A percentile compares a stretch with the other conserved stretches of the same genome.
phyloP scores from a whole-genome alignment of 2,329 filamentous ascomycete species.

The Claviceps citrina region DNA sequence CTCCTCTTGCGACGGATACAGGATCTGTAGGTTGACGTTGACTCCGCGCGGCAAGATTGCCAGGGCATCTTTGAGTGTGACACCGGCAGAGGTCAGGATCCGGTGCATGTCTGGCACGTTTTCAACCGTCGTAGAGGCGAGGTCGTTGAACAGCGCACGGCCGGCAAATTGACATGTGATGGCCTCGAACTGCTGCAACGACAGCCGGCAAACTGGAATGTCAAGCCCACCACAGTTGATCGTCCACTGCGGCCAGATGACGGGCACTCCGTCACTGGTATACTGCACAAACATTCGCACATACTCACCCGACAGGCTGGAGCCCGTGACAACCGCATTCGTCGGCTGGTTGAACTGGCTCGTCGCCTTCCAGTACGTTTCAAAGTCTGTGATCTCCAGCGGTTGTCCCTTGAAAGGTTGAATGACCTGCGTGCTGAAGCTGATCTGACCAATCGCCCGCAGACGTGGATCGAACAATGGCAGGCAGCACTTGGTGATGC shows the following conservation, averaged over 20 bases:
- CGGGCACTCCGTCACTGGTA: constrained; percentile 72
- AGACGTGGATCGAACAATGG: constrained; percentile 87
- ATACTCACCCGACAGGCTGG: constrained; percentile 90
- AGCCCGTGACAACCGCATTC: constrained; percentile 81
- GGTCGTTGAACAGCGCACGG: constrained; percentile 26
- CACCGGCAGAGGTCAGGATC: constrained; percentile 57
- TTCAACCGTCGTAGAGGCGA: constrained; percentile 32
- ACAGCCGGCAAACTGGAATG: constrained; percentile 67
- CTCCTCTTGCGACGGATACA: constrained; percentile 67
- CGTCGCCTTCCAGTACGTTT: constrained; percentile 98
- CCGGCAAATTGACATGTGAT: constrained; percentile 30
- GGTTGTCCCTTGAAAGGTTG: constrained; percentile 88
- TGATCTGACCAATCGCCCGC: constrained; percentile 82
- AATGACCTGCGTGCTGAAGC: constrained; percentile 89
- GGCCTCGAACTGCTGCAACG: constrained; percentile 52
- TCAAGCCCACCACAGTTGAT: constrained; percentile 62
- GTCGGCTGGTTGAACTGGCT: constrained; percentile 72
- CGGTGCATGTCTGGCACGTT: constrained; percentile 53
- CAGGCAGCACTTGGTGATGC: constrained; percentile 66
- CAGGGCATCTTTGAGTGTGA: constrained; percentile 67
- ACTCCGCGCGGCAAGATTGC: constrained; percentile 59
- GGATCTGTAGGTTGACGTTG: constrained; percentile 80
- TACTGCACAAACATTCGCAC: constrained; percentile 82
- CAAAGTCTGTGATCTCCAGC: constrained; percentile 92
- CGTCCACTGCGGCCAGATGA: constrained; percentile 77